Percentiles rank a stretch among this genome's conserved stretches.
phyloP scores from a whole-genome alignment of 768 basidiomycete genomes.

The Podaxis sp. region DNA sequence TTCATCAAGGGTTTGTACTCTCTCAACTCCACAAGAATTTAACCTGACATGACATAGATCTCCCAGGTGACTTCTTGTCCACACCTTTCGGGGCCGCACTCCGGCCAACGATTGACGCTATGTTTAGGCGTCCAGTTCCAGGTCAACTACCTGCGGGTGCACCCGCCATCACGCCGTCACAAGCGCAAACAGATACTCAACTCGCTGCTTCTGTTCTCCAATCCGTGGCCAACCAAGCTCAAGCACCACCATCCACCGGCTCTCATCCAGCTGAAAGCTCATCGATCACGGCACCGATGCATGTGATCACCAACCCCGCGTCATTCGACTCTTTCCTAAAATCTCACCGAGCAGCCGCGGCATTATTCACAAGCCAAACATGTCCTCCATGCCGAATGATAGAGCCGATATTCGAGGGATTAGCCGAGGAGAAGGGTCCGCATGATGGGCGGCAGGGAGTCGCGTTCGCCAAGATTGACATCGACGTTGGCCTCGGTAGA shows the following conservation, averaged over 20 bases:
- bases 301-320: constrained; percentile 71
- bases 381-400: constrained; percentile 85
- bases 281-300: constrained; percentile 56
- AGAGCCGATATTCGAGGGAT: constrained; percentile 77
- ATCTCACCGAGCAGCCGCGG: constrained; percentile 70
- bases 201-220: constrained; percentile 56
- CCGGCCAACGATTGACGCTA: constrained; percentile 87
- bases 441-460: constrained; percentile 45
- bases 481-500: constrained; percentile 64
- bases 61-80: constrained; percentile 82
- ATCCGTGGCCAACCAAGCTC: constrained; percentile 53
- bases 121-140: constrained; percentile 68
- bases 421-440: constrained; percentile 64
- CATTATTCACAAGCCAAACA: constrained; percentile 75
- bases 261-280: constrained; percentile 8
- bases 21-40: background rate
- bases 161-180: constrained; percentile 27
- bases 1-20: constrained; percentile 69
- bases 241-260: constrained; percentile 26
- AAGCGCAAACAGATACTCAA: constrained; percentile 37
- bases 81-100: constrained; percentile 87
- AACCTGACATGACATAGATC: constrained; percentile 41
- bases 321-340: constrained; percentile 67
- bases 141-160: constrained; percentile 30
- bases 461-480: constrained; percentile 84